Evolutionary conservation across 208 protist species (phyloP).

Genomic region (Leishmania braziliensis): DNA sequence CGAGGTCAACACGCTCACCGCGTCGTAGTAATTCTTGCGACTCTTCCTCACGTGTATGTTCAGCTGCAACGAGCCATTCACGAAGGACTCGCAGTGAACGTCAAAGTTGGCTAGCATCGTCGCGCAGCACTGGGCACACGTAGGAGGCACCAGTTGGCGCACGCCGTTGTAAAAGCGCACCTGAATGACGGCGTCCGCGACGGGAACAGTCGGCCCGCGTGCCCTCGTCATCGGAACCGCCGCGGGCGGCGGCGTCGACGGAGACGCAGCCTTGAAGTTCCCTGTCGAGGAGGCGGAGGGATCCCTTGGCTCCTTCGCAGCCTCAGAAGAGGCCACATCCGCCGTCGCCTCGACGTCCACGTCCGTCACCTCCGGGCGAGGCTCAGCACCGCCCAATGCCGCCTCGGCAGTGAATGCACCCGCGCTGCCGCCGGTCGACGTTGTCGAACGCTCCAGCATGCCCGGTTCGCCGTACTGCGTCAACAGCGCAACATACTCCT

Average conservation of each 20-base stretch:
- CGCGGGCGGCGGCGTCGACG: not conserved
- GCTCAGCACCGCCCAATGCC: not conserved
- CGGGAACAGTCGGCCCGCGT: slow-evolving; percentile 6
- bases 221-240: not conserved
- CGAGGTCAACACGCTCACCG: slow-evolving; percentile 47
- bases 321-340: not conserved
- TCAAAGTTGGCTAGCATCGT: slow-evolving; percentile 43
- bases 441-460: slow-evolving; percentile 29
- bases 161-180: slow-evolving; percentile 55
- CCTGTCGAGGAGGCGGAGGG: not conserved
- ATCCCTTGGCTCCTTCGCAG: not conserved
- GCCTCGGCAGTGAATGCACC: not conserved
- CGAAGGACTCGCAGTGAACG: slow-evolving; percentile 48
- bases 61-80: slow-evolving; percentile 59
- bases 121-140: slow-evolving; percentile 47
- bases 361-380: slow-evolving; percentile 8
- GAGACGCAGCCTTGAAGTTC: not conserved
- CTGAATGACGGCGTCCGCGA: slow-evolving; percentile 28
- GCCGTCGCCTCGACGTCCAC: slow-evolving; percentile 13
- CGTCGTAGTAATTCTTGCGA: slow-evolving; percentile 78
- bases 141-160: slow-evolving; percentile 39
- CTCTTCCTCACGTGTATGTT: slow-evolving; percentile 75
- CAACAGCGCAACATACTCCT: slow-evolving; percentile 61
- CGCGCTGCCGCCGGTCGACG: not conserved
- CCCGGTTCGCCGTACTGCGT: slow-evolving; percentile 43